phyloP scores from a whole-genome alignment of 805 yeast species.

The Kodamaea hsintzibuensis region DNA sequence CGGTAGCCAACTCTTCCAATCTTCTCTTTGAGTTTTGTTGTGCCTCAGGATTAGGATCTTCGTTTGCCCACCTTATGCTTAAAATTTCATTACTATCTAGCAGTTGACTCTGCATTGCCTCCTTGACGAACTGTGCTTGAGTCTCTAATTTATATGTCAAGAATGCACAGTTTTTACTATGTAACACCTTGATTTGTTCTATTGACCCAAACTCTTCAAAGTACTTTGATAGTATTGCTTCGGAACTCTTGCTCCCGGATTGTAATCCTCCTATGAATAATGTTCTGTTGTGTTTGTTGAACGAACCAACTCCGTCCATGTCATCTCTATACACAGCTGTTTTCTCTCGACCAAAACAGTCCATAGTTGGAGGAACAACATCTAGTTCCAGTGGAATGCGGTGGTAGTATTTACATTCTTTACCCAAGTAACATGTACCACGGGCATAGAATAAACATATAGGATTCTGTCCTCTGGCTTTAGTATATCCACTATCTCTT shows the following conservation, averaged over 20 bases:
- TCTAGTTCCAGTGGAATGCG: constrained; percentile 69
- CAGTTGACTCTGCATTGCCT: constrained; percentile 87
- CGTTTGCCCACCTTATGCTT: constrained; percentile 83
- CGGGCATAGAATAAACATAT: constrained; percentile 86
- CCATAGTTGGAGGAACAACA: constrained; percentile 60
- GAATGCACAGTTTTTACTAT: constrained; percentile 71
- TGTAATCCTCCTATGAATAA: constrained; percentile 68
- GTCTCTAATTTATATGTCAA: constrained; percentile 66
- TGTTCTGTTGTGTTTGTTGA: constrained; percentile 67
- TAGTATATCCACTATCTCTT: constrained; percentile 74
- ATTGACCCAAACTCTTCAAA: constrained; percentile 79
- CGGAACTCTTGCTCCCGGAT: constrained; percentile 34
- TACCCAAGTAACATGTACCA: constrained; percentile 83
- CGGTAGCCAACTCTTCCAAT: constrained; percentile 53
- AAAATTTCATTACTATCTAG: constrained; percentile 59
- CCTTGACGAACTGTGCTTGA: constrained; percentile 92
- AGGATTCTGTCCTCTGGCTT: constrained; percentile 55
- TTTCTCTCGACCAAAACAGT: constrained; percentile 92
- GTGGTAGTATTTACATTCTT: constrained; percentile 74
- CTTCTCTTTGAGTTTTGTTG: constrained; percentile 49
- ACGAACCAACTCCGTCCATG: constrained; percentile 91
- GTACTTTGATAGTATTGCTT: constrained; percentile 36
- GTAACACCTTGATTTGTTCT: constrained; percentile 62
- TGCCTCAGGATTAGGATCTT: constrained; percentile 78
- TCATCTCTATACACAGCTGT: constrained; percentile 82